A percentile compares a stretch with the other conserved stretches of the same genome.
phyloP scores from a whole-genome alignment of 2,329 filamentous ascomycete genomes.

The Teratosphaeria nubilosa region DNA sequence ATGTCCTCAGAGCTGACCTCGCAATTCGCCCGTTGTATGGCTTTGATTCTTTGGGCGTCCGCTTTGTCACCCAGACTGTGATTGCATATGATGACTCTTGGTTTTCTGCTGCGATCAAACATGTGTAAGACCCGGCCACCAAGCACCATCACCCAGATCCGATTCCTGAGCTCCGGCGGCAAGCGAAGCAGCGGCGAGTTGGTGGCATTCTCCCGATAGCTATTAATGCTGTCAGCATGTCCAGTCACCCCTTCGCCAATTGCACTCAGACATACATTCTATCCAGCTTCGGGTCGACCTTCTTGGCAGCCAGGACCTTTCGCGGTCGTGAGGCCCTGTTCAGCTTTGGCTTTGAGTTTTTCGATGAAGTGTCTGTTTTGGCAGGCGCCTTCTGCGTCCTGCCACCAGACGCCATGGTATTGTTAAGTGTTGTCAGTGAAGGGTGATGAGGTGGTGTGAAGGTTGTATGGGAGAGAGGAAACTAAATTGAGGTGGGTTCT shows the following conservation, averaged over 20 bases:
- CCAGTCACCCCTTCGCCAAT: not conserved
- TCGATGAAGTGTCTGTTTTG: not conserved
- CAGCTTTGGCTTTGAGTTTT: not conserved
- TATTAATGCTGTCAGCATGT: not conserved
- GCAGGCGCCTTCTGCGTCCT: not conserved
- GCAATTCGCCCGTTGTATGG: too few species aligned
- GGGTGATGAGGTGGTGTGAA: not conserved
- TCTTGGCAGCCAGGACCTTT: not conserved
- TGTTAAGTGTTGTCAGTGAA: not conserved
- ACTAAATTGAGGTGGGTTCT: too few species aligned
- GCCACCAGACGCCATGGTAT: not conserved
- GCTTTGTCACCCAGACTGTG: too few species aligned
- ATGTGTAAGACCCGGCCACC: conserved; percentile 2
- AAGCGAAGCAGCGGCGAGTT: conserved; percentile 6
- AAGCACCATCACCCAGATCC: conserved; percentile 5
- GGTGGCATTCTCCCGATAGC: conserved; percentile 1
- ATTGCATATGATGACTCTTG: too few species aligned
- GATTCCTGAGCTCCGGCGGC: conserved; percentile 5
- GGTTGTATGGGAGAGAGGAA: too few species aligned
- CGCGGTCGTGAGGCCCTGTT: not conserved
- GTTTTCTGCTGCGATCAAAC: too few species aligned
- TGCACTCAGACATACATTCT: not conserved
- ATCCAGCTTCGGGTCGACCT: not conserved
- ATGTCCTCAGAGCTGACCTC: too few species aligned
- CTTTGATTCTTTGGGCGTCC: too few species aligned